Evolutionary conservation across 305 asterid species (phyloP), one percentile per base, ranked within the genome.

Genomic region (Fraxinus xanthoxyloides): DNA sequence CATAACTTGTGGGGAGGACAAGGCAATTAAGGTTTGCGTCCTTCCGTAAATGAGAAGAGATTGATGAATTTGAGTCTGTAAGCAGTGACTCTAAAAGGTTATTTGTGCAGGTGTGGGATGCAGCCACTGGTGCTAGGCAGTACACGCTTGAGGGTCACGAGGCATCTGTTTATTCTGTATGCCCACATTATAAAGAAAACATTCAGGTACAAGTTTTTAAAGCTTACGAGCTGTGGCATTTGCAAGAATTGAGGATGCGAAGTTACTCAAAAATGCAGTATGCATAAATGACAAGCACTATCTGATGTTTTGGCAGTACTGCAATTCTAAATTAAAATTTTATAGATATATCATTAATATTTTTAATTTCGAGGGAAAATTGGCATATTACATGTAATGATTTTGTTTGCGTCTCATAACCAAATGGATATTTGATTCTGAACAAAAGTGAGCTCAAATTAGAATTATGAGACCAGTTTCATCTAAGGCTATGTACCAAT

Each of bases 1-100:
- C 75, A 75, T 93, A 87, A 92, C 95, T 34, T 90, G 97, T 84
- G 97, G 97, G 81, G 97, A 93, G 72, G 97, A 93, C 90, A 91
- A 89, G 90, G 54, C 88, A 24, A 87, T 93, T 80, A 93, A 88
- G 95, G 97, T 91, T 79, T 19, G 76, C 38, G 13, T 51, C 76
- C 28, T 77, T 78, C 69, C 10, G 43, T 72, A 76, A 40, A 77
- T 61, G 59, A 32, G 17, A 21, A 38, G 40, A 70, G 28, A 19
- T 61, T 80, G 79, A 48, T 19, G 34, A 80, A 46, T 56, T 34
- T 35, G 70, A 48, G 78, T 76, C 61, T 72, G 72, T 80, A 15
- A 72, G 36, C 36, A 35, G 72, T 81, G 70, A 72, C 82, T 78
- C 81, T 81, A 56, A 80, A 78, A 30, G 13, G 13, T 13, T 46